These are phyloP conservation scores for Hypomontagnella submonticulosa DNA, from an alignment of 495 filamentous ascomycete species.

Conservation along the genomic window DNA sequence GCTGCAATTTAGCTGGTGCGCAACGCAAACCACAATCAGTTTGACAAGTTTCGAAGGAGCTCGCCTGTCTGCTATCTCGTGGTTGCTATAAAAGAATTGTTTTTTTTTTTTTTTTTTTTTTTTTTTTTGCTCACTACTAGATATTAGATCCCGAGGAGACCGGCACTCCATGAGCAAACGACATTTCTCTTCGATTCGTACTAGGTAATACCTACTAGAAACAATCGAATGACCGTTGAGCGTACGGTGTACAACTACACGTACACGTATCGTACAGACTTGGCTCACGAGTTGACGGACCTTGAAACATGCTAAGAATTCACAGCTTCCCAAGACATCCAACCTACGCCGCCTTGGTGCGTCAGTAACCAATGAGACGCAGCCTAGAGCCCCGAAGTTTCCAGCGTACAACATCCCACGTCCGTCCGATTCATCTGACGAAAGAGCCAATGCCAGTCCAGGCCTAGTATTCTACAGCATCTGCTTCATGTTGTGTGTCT, in stretches of 20 bases:
- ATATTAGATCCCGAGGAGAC: too few relatives aligned
- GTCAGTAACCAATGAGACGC: slow-evolving; percentile 12
- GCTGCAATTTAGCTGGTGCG: slow-evolving; percentile 4
- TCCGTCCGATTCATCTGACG: not conserved
- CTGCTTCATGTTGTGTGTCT: not conserved
- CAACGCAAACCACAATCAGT: not conserved
- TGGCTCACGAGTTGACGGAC: slow-evolving; percentile 11
- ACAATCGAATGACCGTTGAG: too few relatives aligned
- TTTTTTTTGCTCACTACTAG: not conserved
- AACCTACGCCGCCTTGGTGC: slow-evolving; percentile 34
- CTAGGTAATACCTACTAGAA: too few relatives aligned
- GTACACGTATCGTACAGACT: not conserved
- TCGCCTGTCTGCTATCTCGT: not conserved
- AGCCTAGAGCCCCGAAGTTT: slow-evolving; percentile 14
- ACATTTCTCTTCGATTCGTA: too few relatives aligned
- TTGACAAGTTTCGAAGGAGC: not conserved
- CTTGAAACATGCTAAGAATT: slow-evolving; percentile 43
- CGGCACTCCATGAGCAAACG: too few relatives aligned
- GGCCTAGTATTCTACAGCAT: slow-evolving; percentile 1
- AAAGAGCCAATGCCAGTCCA: slow-evolving; percentile 15
- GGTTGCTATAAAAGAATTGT: too few relatives aligned
- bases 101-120: not conserved
- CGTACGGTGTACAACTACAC: too few relatives aligned
- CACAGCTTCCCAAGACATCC: slow-evolving; percentile 41
- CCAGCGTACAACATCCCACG: slow-evolving; percentile 8